Conservation (phyloP, 1,284 basidiomycete genomes). For the Anthracocystis walkeri region DNA sequence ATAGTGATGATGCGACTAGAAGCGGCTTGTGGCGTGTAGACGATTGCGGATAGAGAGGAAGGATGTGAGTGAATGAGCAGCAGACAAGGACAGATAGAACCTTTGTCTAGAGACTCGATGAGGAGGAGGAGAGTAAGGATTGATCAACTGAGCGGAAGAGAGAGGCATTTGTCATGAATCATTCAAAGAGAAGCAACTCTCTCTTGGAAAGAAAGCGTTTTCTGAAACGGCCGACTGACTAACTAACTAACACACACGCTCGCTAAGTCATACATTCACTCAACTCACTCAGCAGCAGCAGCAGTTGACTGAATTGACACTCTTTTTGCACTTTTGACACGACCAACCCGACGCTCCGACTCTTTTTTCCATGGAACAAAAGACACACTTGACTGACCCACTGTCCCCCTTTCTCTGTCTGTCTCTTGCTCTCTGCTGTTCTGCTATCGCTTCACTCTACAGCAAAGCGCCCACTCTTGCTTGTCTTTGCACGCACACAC, state of each 20-base stretch:
- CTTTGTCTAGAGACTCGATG: neutral
- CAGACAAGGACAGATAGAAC: neutral
- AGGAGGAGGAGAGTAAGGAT: neutral
- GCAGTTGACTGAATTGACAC: no score
- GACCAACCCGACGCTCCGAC: no score
- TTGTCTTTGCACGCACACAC: neutral
- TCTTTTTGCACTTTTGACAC: no score
- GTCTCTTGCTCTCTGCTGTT: neutral
- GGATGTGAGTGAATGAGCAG: neutral
- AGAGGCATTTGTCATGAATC: constrained; percentile 10
- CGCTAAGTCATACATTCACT: no score
- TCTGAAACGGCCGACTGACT: constrained; percentile 4
- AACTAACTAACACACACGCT: neutral
- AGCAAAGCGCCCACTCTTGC: neutral
- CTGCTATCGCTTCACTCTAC: neutral
- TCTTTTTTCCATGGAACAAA: no score
- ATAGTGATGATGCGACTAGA: neutral
- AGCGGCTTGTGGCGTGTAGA: neutral
- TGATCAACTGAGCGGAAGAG: neutral
- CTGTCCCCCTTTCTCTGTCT: neutral
- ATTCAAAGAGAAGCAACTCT: neutral
- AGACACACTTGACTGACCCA: no score
- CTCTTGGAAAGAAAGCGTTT: neutral
- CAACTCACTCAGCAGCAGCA: no score
- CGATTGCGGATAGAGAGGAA: neutral